These are phyloP conservation scores for Rusavskia elegans DNA, from an alignment of 495 filamentous ascomycete genomes.

Conservation along the genomic window DNA sequence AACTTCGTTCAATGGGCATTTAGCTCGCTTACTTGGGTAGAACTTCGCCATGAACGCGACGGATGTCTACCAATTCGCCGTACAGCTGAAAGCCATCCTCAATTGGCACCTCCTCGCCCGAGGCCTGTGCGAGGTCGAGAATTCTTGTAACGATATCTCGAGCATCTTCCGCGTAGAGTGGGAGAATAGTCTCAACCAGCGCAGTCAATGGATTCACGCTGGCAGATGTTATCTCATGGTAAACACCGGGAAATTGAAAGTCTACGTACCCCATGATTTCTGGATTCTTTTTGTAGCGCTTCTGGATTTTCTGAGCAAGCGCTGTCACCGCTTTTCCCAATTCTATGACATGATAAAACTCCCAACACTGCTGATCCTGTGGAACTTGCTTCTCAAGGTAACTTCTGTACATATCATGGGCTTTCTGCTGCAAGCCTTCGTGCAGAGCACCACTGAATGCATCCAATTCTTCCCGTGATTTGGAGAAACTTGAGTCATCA, in stretches of 20 bases:
- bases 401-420: slow-evolving; percentile 54
- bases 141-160: slow-evolving; percentile 68
- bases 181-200: slow-evolving; percentile 69
- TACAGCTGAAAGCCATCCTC: slow-evolving; percentile 93
- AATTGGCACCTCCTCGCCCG: slow-evolving; percentile 60
- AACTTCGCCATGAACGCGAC: slow-evolving; percentile 55
- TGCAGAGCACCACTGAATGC: slow-evolving; percentile 53
- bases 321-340: slow-evolving; percentile 73
- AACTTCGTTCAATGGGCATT: slow-evolving; percentile 15
- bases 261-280: slow-evolving; percentile 62
- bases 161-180: slow-evolving; percentile 76
- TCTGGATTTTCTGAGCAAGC: slow-evolving; percentile 71
- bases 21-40: slow-evolving; percentile 40
- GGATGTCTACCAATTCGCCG: slow-evolving; percentile 67
- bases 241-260: background rate
- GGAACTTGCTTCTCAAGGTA: slow-evolving; percentile 61
- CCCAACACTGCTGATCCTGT: slow-evolving; percentile 59
- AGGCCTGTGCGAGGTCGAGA: slow-evolving; percentile 48
- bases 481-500: slow-evolving; percentile 57
- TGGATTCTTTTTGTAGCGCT: slow-evolving; percentile 76
- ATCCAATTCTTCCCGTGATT: slow-evolving; percentile 47
- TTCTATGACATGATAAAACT: slow-evolving; percentile 72
- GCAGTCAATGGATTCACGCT: slow-evolving; percentile 64
- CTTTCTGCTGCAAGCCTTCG: slow-evolving; percentile 55
- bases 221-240: background rate